Percentiles rank a stretch among this genome's conserved stretches.
Evolutionary conservation across 164 flowering plant species (phyloP).

Genomic region (Stephania cephalantha): DNA sequence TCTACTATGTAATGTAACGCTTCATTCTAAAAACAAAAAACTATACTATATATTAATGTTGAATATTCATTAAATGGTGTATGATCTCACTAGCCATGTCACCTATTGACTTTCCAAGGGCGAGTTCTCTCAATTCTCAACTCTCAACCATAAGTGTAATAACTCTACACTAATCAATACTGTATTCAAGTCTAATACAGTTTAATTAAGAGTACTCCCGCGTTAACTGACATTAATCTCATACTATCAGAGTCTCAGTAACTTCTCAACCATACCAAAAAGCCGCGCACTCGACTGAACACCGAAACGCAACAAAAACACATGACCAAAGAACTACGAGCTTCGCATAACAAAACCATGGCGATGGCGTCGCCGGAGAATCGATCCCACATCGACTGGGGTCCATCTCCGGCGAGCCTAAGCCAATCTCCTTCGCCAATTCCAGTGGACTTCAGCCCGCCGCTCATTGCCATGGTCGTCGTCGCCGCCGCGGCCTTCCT

Average conservation of each 20-base stretch:
- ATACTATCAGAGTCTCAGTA: background rate
- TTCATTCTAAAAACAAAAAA: too few species aligned
- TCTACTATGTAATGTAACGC: too few species aligned
- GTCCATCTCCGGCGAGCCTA: background rate
- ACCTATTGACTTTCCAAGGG: too few species aligned
- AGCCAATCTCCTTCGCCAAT: background rate
- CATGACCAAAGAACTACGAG: background rate
- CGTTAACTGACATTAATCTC: background rate
- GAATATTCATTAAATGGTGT: too few species aligned
- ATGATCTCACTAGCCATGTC: too few species aligned
- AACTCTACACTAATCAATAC: background rate
- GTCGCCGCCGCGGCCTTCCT: constrained; percentile 80
- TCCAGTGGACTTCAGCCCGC: constrained; percentile 76
- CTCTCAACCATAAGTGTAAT: too few species aligned
- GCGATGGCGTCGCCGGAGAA: background rate
- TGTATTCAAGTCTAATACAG: background rate
- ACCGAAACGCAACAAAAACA: background rate
- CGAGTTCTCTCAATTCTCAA: too few species aligned
- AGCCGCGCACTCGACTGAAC: background rate
- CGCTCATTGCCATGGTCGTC: constrained; percentile 83
- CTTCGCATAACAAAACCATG: background rate
- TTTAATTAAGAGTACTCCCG: background rate
- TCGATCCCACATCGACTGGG: background rate
- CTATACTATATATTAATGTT: too few species aligned
- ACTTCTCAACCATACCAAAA: background rate